Evolutionary conservation across 169 alveolate genomes (phyloP).

Genomic region (Cryptosporidium tyzzeri): DNA sequence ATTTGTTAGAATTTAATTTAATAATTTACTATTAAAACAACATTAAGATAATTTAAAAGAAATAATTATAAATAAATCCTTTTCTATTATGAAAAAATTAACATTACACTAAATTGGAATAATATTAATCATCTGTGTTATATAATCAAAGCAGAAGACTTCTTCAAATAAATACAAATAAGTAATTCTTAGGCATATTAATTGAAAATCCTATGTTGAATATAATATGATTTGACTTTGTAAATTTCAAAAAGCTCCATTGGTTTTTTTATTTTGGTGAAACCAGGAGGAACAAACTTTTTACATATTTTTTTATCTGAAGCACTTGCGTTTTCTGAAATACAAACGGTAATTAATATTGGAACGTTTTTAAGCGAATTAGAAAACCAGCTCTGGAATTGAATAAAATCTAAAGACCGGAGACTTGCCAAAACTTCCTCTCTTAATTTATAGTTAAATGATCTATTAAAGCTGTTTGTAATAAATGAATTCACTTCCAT

Average conservation of each 20-base stretch:
- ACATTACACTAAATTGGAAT: too few relatives aligned
- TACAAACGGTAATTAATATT: constrained; percentile 26
- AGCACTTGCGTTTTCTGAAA: background rate
- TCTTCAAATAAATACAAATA: background rate
- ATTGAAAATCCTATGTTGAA: constrained; percentile 20
- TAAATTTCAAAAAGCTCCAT: constrained; percentile 5
- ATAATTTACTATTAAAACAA: too few relatives aligned
- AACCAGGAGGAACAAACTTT: constrained; percentile 37
- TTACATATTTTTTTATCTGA: background rate
- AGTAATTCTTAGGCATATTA: background rate
- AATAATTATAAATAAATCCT: too few relatives aligned
- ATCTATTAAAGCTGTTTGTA: constrained; percentile 9
- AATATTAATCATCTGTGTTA: background rate
- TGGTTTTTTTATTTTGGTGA: constrained; percentile 22
- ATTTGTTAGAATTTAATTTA: too few relatives aligned
- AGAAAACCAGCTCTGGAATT: constrained; percentile 42
- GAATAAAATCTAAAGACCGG: constrained; percentile 1
- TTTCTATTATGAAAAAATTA: too few relatives aligned
- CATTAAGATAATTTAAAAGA: too few relatives aligned
- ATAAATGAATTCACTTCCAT: constrained; percentile 7
- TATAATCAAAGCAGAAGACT: too few relatives aligned
- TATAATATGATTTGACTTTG: constrained; percentile 17
- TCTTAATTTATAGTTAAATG: constrained; percentile 23
- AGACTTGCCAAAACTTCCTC: constrained; percentile 6
- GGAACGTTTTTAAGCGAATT: constrained; percentile 29